Conservation (phyloP, 2,329 filamentous ascomycete species). For the Colletotrichum ledebouriae region DNA sequence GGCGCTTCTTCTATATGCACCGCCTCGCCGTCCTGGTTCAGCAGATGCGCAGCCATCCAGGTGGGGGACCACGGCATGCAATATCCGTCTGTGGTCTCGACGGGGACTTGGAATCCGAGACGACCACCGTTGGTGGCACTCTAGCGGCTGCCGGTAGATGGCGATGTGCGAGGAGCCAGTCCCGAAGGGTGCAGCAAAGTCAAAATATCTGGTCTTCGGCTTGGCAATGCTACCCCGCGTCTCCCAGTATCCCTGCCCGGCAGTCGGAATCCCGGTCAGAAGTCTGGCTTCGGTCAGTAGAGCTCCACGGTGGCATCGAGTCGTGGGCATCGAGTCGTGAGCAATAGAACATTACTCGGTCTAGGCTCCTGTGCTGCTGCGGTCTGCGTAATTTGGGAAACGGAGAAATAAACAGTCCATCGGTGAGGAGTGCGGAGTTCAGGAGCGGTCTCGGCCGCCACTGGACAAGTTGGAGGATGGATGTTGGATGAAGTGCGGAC, state of each 20-base stretch:
- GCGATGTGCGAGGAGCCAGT: constrained; percentile 19
- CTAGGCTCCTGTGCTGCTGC: background rate
- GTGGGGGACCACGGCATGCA: constrained; percentile 1
- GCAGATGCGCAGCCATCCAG: constrained; percentile 22
- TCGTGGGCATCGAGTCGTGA: background rate
- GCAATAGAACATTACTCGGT: background rate
- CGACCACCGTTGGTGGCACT: background rate
- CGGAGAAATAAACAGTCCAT: background rate
- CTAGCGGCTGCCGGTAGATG: constrained; percentile 21
- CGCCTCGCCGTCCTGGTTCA: constrained; percentile 23
- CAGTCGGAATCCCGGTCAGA: constrained; percentile 13
- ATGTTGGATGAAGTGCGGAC: constrained; percentile 19
- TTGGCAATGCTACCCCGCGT: constrained; percentile 33
- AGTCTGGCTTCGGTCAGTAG: constrained; percentile 28
- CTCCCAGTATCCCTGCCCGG: constrained; percentile 6
- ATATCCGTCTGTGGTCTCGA: constrained; percentile 16
- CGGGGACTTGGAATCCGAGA: constrained; percentile 7
- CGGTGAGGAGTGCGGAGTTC: constrained; percentile 14
- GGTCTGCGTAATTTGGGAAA: constrained; percentile 5
- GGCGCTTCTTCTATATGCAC: constrained; percentile 32
- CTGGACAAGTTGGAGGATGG: background rate
- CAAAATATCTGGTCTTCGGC: constrained; percentile 15
- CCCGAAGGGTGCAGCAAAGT: background rate
- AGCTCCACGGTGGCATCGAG: constrained; percentile 14
- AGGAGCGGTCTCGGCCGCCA: background rate